Base-by-base conservation (phyloP, 2,329 filamentous ascomycete genomes). In the Trichoderma afroharzianum region DNA sequence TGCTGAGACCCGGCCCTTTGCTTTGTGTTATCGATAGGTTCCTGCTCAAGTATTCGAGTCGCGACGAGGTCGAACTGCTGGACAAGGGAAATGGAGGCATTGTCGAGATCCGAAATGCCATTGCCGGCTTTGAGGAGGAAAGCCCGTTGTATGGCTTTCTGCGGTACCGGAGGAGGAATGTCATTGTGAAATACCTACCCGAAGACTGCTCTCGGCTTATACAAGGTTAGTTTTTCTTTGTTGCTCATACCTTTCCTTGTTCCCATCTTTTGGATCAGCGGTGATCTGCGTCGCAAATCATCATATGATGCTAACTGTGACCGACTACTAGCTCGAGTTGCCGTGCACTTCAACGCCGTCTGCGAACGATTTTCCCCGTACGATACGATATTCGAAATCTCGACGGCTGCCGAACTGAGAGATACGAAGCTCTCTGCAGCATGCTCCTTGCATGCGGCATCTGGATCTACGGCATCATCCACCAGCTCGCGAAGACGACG, bases 91-190 rank as follows among this genome's bases (percentile, higher is more conserved):
- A 86, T 75, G 93, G 93, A 75, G 95, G 96, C 74, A 91, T 97
- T 72, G 87, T 90, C 73, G 96, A 98, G 80, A 90, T 96, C 74
- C 92, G 94, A 78, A 90, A 90, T 77, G 88, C 90, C 71, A 91
- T 98, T 75, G 88, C 91, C 72, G 85, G 88, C 74, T 97, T 97
- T 79, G 89, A 93, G 71, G 95, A 98, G 75, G 88, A 89, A 70
- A 96, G 94, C 74, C 96, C 96, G 26, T 85, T 99, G 62, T 99
- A 97, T 79, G 96, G 96, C 68, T 94, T 98, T 79, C 84, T 99
- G 76, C 91, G 93, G 77, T 98, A 98, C 81, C 88, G 95, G 71
- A 90, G 95, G 79, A 90, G 94, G 79, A 98, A 94, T 82, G 92
- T 98, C 63, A 83, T 99, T 72, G 88, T 99, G 81, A 98, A 96